Evolutionary conservation across 208 protist genomes (phyloP), one percentile per base, ranked within the genome.

Genomic region (Leishmania tarentolae): DNA sequence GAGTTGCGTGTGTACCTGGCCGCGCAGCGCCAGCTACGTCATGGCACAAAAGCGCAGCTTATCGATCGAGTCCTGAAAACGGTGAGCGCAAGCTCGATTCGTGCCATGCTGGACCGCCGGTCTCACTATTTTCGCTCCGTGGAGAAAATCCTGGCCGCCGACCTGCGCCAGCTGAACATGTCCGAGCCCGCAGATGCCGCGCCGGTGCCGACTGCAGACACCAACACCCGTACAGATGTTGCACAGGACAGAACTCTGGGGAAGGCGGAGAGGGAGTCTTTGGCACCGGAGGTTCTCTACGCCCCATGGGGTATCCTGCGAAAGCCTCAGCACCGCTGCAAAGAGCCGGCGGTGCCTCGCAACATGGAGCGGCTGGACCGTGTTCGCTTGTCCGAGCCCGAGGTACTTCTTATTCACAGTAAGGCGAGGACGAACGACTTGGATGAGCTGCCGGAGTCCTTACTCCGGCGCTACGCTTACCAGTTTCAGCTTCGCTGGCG

Each of bases 1-100:
- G 94, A 98, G 85, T 88, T 98, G 52, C 93, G 93, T 46, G 97
- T 98, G 72, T 98, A 96, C 80, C 88, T 98, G 47, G 78, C 94
- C 4, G 88, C 87, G 0, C 87, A 97, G 81, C 89, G 93, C 13
- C 94, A 98, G 82, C 86, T 96, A 40, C 91, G 95, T 0, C 94
- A 97, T 78, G 95, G 95, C n/a, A 88, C 68, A 24, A 94, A 95
- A 53, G 82, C 66, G 35, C 81, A 90, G 75, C 89, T 98, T 46
- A 82, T 98, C 21, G 78, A 90, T 37, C 95, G 95, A 5, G 79
- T 98, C 11, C 59, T 98, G 63, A 69, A 89, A 8, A 88, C 69
- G 2, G 91, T 97, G 52, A 80, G 78, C 31, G 93, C 88, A 68
- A 52, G 70, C 53, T 83, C 81, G 21, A 96, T 97, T 73, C 89